These are phyloP conservation scores for Mycena rebaudengoi DNA, from an alignment of 768 basidiomycete species.

Conservation along the genomic window DNA sequence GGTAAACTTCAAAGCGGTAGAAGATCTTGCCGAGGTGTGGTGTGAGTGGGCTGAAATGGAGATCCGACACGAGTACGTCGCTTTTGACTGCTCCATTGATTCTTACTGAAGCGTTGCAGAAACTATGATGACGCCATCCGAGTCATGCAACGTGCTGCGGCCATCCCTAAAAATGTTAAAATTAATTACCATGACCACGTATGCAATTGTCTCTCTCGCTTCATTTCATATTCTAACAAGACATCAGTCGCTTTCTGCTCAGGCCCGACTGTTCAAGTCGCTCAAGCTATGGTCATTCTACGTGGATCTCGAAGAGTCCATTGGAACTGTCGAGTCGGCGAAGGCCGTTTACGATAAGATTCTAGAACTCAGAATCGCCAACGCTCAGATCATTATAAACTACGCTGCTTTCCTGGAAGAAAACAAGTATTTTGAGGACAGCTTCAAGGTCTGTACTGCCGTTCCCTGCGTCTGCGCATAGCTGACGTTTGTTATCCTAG, in stretches of 20 bases:
- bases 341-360: constrained; percentile 97
- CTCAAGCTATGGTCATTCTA: constrained; percentile 99
- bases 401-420: constrained; percentile 97
- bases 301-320: constrained; percentile 96
- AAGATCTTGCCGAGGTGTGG: constrained; percentile 98
- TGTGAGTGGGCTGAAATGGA: constrained; percentile 99
- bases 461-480: not conserved
- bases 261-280: constrained; percentile 94
- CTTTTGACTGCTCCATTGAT: not conserved
- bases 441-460: constrained; percentile 79
- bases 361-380: constrained; percentile 94
- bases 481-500: constrained; percentile 47
- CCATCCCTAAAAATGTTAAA: constrained; percentile 88
- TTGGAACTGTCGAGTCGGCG: constrained; percentile 90
- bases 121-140: constrained; percentile 96
- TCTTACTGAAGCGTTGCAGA: constrained; percentile 50
- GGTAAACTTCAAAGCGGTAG: constrained; percentile 93
- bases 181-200: constrained; percentile 97
- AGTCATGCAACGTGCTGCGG: constrained; percentile 96
- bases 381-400: constrained; percentile 97
- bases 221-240: not conserved
- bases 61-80: constrained; percentile 88
- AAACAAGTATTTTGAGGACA: constrained; percentile 98
- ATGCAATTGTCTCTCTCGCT: constrained; percentile 28
- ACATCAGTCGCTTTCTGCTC: constrained; percentile 78